Evolutionary conservation across 345 rosid species (phyloP), one percentile per base, ranked within the genome.

Genomic region (Camelina sativa): DNA sequence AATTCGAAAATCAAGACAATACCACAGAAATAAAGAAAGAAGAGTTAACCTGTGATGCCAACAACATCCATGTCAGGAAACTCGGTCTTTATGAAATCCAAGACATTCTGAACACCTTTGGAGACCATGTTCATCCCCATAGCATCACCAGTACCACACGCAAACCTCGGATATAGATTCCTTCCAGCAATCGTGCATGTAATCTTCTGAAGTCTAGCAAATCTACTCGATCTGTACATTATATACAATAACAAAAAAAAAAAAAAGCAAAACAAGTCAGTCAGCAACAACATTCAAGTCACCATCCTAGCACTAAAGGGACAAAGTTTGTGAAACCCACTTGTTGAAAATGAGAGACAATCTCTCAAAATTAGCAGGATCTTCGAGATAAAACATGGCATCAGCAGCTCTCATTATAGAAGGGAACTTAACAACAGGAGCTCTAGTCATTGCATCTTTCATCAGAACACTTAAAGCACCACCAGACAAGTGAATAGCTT

Each of bases 61-160:
- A 86, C 78, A 13, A 86, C 76, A 62, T 84, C 85, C 88, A 86
- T 84, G 73, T 86, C 88, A 22, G 90, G 82, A 62, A 84, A 86
- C 64, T 83, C 78, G 0, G 50, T 15, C 41, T 61, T 79, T 12
- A 86, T 35, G 47, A 81, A 83, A 10, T 86, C 79, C 44, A 86
- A 81, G 11, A 86, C 86, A 77, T 86, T 84, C 52, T 86, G 86
- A 59, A 86, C 90, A 3, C 85, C 86, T 76, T 84, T 86, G 1
- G 86, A 83, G 35, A 86, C 83, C 87, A 85, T 85, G 73, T 83
- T 89, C 94, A 86, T 87, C 64, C 94, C 94, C 88, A 89, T 87
- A 48, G 91, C 91, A 74, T 89, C 91, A 11, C 89, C 89, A 1
- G 89, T 86, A 78, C 80, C 78, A 79, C 91, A 89, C 9, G 62